phyloP scores from a whole-genome alignment of 2,329 filamentous ascomycete species.

The Pseudodiploospora longispora region DNA sequence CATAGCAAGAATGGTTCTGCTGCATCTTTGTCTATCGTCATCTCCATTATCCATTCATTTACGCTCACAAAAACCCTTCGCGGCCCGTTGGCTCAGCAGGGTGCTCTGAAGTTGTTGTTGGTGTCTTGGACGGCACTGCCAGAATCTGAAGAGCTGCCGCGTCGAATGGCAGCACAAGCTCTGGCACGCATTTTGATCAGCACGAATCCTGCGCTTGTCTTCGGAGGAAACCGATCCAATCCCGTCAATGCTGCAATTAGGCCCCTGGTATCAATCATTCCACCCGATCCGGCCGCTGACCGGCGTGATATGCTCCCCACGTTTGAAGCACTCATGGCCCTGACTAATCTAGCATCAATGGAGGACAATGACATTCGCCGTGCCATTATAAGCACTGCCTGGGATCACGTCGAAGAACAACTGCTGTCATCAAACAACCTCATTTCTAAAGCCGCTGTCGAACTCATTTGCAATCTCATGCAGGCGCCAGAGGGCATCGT shows the following conservation, averaged over 20 bases:
- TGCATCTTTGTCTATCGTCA: slow-evolving; percentile 62
- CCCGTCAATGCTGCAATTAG: slow-evolving; percentile 74
- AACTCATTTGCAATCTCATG: slow-evolving; percentile 87
- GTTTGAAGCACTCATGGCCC: slow-evolving; percentile 83
- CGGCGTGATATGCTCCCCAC: slow-evolving; percentile 74
- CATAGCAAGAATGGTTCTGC: slow-evolving; percentile 66
- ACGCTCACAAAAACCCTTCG: slow-evolving; percentile 67
- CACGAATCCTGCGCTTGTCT: slow-evolving; percentile 75
- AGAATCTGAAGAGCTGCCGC: slow-evolving; percentile 37
- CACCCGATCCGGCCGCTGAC: slow-evolving; percentile 52
- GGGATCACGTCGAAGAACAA: slow-evolving; percentile 73
- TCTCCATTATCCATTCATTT: slow-evolving; percentile 70
- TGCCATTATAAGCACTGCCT: slow-evolving; percentile 65
- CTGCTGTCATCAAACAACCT: slow-evolving; percentile 67
- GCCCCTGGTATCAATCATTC: slow-evolving; percentile 68
- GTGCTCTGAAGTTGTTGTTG: slow-evolving; percentile 79
- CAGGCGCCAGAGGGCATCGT: slow-evolving; percentile 58
- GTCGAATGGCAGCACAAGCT: slow-evolving; percentile 64
- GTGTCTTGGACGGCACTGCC: slow-evolving; percentile 58
- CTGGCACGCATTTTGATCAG: slow-evolving; percentile 81
- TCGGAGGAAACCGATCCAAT: slow-evolving; percentile 66
- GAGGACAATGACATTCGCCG: slow-evolving; percentile 58
- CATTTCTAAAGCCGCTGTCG: slow-evolving; percentile 74
- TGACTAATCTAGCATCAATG: slow-evolving; percentile 86
- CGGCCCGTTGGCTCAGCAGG: slow-evolving; percentile 81